phyloP scores from a whole-genome alignment of 148 eudicot species.

The Camellia lanceoleosa region DNA sequence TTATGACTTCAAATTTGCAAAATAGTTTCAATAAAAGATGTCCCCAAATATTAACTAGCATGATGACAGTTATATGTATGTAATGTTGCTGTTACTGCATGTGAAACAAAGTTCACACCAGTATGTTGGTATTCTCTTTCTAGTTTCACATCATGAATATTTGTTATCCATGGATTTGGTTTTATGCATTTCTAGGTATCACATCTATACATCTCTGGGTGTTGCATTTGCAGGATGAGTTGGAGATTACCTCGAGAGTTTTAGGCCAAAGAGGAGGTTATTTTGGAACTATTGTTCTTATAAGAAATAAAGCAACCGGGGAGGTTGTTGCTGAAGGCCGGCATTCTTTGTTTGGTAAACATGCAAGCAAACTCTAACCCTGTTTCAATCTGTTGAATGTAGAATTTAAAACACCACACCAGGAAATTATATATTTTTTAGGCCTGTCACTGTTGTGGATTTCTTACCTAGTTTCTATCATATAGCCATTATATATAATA shows the following conservation, averaged over 20 bases:
- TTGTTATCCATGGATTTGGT: background rate
- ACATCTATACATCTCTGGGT: slow-evolving; percentile 6
- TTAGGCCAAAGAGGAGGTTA: slow-evolving; percentile 61
- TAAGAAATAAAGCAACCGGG: slow-evolving; percentile 65
- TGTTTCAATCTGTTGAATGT: background rate
- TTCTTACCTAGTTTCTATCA: background rate
- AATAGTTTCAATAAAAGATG: background rate
- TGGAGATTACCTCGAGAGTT: slow-evolving; percentile 61
- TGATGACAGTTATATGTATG: background rate
- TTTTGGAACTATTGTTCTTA: slow-evolving; percentile 52
- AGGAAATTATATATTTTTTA: background rate
- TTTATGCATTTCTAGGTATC: background rate
- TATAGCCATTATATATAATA: background rate
- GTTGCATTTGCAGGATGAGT: slow-evolving; percentile 64
- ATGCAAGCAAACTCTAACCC: slow-evolving; percentile 42
- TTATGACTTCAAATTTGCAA: background rate
- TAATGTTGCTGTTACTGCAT: background rate
- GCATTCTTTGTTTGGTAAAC: slow-evolving; percentile 68
- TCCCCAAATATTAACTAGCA: background rate
- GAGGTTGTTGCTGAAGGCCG: slow-evolving; percentile 80
- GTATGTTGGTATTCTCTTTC: background rate
- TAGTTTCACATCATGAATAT: background rate
- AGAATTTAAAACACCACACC: background rate
- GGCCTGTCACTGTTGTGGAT: background rate
- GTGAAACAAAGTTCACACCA: background rate